Evolutionary conservation across 2,329 filamentous ascomycete species (phyloP).

Genomic region (Colletotrichum coccodes): DNA sequence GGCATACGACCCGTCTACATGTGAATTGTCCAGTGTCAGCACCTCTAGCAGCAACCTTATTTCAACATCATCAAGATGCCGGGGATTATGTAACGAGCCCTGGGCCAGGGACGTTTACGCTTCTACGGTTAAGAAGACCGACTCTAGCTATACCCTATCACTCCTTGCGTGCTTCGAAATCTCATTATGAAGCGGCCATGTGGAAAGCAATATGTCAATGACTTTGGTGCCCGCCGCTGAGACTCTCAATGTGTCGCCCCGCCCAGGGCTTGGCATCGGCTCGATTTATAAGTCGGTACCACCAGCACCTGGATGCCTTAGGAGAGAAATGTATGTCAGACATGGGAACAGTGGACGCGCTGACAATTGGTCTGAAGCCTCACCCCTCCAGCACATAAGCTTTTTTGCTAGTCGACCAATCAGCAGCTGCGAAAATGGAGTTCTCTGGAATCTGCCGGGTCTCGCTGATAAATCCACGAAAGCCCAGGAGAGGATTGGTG

Average conservation of each 20-base stretch:
- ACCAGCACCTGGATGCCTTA: too few relatives aligned
- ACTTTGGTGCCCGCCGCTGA: neutral
- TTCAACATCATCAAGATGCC: too few relatives aligned
- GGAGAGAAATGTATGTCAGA: neutral
- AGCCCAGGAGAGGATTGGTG: conserved; percentile 7
- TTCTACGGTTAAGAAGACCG: too few relatives aligned
- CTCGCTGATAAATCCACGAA: conserved; percentile 29
- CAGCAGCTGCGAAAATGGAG: neutral
- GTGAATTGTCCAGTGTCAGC: neutral
- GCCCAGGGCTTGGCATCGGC: neutral
- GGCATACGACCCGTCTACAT: neutral
- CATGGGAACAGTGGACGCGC: neutral
- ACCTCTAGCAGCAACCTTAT: neutral
- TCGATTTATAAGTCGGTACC: conserved; percentile 9
- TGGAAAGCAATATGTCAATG: too few relatives aligned
- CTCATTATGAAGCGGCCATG: too few relatives aligned
- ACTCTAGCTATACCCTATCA: neutral
- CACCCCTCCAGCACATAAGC: neutral
- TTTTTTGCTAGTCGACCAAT: neutral
- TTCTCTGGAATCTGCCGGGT: neutral
- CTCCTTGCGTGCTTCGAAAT: too few relatives aligned
- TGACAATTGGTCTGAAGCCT: neutral
- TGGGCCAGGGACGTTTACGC: too few relatives aligned
- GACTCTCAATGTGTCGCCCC: neutral
- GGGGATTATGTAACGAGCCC: too few relatives aligned